Evolutionary conservation across 768 basidiomycete species (phyloP), one percentile per base, ranked within the genome.

Genomic region (Boletellus ananiceps): DNA sequence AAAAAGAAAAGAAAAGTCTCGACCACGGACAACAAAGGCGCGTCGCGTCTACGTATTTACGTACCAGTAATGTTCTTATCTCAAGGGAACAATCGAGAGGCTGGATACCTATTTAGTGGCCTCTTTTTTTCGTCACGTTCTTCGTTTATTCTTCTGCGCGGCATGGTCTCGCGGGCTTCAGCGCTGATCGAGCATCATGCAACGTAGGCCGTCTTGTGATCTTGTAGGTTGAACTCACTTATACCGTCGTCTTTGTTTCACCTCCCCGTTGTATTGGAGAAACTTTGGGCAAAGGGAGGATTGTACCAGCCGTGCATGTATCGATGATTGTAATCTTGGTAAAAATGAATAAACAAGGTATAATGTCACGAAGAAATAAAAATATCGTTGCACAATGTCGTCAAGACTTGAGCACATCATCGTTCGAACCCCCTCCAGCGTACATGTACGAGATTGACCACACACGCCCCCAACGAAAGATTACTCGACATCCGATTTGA

Each of bases 21-120:
- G 52, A 54, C 43, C 36, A 55, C 29, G 57, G 55, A 55, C 51
- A 33, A 34, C 33, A 11, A 37, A 12, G 40, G 15, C 34, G 33
- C n/a, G 29, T 29, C 29, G 29, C 18, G 25, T 47, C 47, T 51
- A 54, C 56, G 55, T 66, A 66, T 57, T 55, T 59, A 60, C 64
- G 55, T 55, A 56, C 57, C 40, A 47, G 44, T 66, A 65, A 65
- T 66, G 56, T 52, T 29, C 29, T 45, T 51, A 51, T 54, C 36
- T 54, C 55, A 51, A 57, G 61, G 59, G 56, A 56, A 62, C 63
- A 55, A 52, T 58, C 29, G 40, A 47, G 55, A 57, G 64, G 62
- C 55, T 51, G 55, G 57, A 65, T 65, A 65, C 62, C 64, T 60
- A 61, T 67, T 58, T 62, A 59, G 56, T 65, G 23, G 54, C 63